These are phyloP conservation scores for Annulohypoxylon stygium DNA, from an alignment of 495 filamentous ascomycete species.

Conservation along the genomic window DNA sequence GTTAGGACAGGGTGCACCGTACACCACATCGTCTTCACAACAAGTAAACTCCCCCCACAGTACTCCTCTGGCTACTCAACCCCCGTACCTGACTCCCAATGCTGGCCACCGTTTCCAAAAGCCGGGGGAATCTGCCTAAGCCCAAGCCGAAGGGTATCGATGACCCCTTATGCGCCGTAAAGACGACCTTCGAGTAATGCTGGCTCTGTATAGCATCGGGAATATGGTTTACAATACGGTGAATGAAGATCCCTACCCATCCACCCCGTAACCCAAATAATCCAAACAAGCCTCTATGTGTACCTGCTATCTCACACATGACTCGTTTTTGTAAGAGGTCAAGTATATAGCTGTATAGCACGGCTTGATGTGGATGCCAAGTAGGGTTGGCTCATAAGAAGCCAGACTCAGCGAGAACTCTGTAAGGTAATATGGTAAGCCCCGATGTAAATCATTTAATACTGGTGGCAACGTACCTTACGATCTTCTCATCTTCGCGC, in stretches of 20 bases:
- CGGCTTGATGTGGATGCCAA: slow-evolving; percentile 5
- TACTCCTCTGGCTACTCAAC: slow-evolving; percentile 3
- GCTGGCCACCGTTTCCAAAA: slow-evolving; percentile 17
- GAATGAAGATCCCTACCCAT: slow-evolving; percentile 16
- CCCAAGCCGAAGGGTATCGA: slow-evolving; percentile 1
- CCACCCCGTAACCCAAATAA: slow-evolving; percentile 14
- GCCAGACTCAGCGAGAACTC: slow-evolving; percentile 63
- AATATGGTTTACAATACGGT: not conserved
- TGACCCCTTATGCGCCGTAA: not conserved
- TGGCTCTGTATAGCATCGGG: slow-evolving; percentile 1
- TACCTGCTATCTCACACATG: slow-evolving; percentile 16
- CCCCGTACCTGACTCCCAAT: not conserved
- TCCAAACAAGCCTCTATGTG: slow-evolving; percentile 2
- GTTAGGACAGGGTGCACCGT: slow-evolving; percentile 6
- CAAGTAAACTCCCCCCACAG: slow-evolving; percentile 3
- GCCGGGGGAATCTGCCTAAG: slow-evolving; percentile 2
- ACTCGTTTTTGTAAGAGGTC: not conserved
- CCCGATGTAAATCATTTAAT: not conserved
- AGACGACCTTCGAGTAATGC: slow-evolving; percentile 8
- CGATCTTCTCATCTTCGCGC: slow-evolving; percentile 88
- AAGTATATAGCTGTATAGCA: slow-evolving; percentile 15
- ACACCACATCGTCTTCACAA: slow-evolving; percentile 1
- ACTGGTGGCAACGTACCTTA: slow-evolving; percentile 61
- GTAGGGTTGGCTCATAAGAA: slow-evolving; percentile 55
- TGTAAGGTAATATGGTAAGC: slow-evolving; percentile 32